Conservation (phyloP, 106 monocot genomes). For the Phalaenopsis equestris region DNA sequence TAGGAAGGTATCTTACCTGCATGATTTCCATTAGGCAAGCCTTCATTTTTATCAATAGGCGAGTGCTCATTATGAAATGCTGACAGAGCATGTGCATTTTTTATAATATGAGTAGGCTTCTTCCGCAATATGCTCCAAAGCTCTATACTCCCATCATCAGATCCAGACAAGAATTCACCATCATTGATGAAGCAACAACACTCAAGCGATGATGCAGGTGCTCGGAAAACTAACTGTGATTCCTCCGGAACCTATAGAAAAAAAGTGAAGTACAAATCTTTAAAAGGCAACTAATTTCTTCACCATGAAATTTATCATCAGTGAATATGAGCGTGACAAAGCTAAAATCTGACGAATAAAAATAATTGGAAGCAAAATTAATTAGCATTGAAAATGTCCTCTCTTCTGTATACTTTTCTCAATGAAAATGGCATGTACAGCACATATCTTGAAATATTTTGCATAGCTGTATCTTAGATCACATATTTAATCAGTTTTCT, state of each 20-base stretch:
- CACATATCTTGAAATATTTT: background rate
- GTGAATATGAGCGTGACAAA: background rate
- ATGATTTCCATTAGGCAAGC: conserved; percentile 24
- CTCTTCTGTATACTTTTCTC: background rate
- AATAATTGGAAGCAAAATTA: background rate
- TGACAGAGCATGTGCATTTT: conserved; percentile 68
- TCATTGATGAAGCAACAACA: conserved; percentile 89
- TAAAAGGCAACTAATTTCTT: background rate
- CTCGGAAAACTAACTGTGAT: conserved; percentile 63
- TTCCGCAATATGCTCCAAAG: conserved; percentile 77
- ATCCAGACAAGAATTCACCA: conserved; percentile 81
- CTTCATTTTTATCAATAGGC: conserved; percentile 14
- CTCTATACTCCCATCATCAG: conserved; percentile 89
- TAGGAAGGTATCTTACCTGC: conserved; percentile 15
- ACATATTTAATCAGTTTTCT: background rate
- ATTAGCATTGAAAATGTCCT: background rate
- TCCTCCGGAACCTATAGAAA: conserved; percentile 73
- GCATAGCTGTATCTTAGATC: background rate
- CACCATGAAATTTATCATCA: background rate
- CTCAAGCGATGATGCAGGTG: conserved; percentile 73
- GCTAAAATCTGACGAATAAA: background rate
- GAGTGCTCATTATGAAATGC: conserved; percentile 5
- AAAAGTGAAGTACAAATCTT: background rate
- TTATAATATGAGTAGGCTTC: conserved; percentile 67
- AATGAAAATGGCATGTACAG: background rate